phyloP scores from a whole-genome alignment of 176 grass and related monocot genomes.

The Miscanthus lutarioriparius region DNA sequence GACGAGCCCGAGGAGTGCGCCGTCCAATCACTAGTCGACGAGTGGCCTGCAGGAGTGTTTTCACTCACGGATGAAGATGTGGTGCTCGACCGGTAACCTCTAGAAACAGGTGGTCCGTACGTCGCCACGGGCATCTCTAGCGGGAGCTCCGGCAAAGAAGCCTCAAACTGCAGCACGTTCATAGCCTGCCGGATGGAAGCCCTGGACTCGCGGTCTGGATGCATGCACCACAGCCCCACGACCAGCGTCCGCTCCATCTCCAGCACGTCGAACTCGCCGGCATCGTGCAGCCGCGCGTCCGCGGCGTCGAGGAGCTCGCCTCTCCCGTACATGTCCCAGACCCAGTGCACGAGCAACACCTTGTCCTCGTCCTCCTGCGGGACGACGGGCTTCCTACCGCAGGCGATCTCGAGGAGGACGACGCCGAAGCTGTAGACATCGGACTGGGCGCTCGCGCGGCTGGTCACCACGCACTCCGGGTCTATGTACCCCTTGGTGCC shows the following conservation, averaged over 20 bases:
- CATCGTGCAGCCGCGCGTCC: neutral
- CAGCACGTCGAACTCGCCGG: neutral
- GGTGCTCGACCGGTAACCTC: neutral
- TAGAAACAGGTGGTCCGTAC: neutral
- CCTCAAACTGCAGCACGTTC: neutral
- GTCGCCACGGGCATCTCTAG: neutral
- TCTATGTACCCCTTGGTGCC: slow-evolving; percentile 3
- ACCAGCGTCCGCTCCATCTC: neutral
- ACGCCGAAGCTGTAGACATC: slow-evolving; percentile 29
- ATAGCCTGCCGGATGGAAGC: neutral
- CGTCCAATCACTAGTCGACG: neutral
- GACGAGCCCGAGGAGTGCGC: neutral
- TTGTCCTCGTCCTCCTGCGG: neutral
- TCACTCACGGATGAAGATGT: neutral
- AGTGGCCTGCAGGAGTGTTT: neutral
- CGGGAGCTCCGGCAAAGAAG: neutral
- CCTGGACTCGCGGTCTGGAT: neutral
- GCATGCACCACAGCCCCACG: neutral
- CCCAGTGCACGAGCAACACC: neutral
- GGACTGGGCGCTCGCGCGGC: neutral
- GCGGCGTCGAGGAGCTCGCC: neutral
- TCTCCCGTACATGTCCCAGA: neutral
- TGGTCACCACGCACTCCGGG: neutral
- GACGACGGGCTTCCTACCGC: neutral
- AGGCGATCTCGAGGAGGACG: slow-evolving; percentile 48